A percentile compares a stretch with the other conserved stretches of the same genome.
phyloP scores from a whole-genome alignment of 140 eudicot species.

The Oenanthe javanica region DNA sequence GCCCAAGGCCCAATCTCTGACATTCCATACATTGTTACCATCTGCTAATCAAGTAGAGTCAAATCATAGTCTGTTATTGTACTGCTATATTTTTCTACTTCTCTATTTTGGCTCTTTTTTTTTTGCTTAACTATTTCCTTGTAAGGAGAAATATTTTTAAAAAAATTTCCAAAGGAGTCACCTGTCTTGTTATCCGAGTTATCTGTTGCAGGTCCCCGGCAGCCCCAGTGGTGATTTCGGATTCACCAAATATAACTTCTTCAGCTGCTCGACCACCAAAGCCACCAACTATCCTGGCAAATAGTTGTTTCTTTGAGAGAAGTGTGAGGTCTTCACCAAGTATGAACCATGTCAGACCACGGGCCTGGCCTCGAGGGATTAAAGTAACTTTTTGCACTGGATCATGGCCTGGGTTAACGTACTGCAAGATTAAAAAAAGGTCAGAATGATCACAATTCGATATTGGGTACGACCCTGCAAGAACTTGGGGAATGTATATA shows the following conservation, averaged over 20 bases:
- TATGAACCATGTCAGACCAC: no score
- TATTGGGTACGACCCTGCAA: background rate
- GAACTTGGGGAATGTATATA: background rate
- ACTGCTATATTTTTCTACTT: background rate
- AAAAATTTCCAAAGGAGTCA: constrained; percentile 9
- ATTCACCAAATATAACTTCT: constrained; percentile 87
- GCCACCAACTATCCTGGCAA: constrained; percentile 94
- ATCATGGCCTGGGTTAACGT: constrained; percentile 88
- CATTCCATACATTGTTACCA: constrained; percentile 81
- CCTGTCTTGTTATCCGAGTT: constrained; percentile 94
- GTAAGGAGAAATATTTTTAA: background rate
- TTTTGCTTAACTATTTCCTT: background rate
- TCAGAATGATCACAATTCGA: background rate
- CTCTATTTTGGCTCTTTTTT: background rate
- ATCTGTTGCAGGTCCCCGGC: constrained; percentile 91
- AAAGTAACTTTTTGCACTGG: constrained; percentile 94
- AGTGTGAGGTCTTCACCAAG: constrained; percentile 84
- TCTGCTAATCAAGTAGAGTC: constrained; percentile 28
- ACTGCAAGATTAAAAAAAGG: constrained; percentile 31
- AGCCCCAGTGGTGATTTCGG: constrained; percentile 98
- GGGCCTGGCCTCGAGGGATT: constrained; percentile 90
- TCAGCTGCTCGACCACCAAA: constrained; percentile 98
- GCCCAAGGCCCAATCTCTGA: constrained; percentile 91
- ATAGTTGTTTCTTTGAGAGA: constrained; percentile 88
- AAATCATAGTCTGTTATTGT: background rate